phyloP scores from a whole-genome alignment of 75 land plant species.

The Selaginella moellendorffii region DNA sequence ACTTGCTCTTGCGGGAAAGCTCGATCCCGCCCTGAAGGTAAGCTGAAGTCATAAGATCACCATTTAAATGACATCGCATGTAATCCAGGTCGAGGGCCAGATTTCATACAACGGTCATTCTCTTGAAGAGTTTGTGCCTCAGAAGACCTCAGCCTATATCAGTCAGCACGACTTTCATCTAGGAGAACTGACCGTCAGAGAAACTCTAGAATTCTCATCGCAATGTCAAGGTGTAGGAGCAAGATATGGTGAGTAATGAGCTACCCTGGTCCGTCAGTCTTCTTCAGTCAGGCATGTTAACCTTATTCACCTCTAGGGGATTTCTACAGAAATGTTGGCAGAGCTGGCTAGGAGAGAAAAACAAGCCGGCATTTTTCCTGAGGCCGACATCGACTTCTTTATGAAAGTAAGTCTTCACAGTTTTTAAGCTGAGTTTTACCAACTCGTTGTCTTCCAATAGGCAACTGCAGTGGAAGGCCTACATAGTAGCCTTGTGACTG shows the following conservation, averaged over 20 bases:
- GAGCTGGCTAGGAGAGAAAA: constrained; percentile 83
- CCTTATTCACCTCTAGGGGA: not conserved
- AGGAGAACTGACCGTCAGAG: constrained; percentile 20
- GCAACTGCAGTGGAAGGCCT: constrained; percentile 48
- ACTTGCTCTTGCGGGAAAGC: constrained; percentile 14
- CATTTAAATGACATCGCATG: not conserved
- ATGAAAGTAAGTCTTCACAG: constrained; percentile 88
- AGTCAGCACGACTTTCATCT: constrained; percentile 25
- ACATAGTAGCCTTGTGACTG: constrained; percentile 34
- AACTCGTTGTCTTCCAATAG: constrained; percentile 18
- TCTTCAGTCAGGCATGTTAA: not conserved
- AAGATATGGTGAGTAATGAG: constrained; percentile 27
- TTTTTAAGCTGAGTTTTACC: not conserved
- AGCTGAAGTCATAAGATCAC: not conserved
- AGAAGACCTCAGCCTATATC: constrained; percentile 25
- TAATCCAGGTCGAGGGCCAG: constrained; percentile 13
- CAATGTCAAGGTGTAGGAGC: constrained; percentile 29
- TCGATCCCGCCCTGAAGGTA: constrained; percentile 9
- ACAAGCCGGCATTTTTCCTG: constrained; percentile 67
- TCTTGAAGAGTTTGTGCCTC: constrained; percentile 21
- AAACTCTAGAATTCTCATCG: constrained; percentile 27
- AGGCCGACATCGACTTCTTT: constrained; percentile 75
- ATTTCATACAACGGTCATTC: constrained; percentile 23
- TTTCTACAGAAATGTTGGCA: constrained; percentile 39
- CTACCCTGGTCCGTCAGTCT: no score